Base-by-base conservation (phyloP, 177 flowering plant species). In the Tripterygium wilfordii region DNA sequence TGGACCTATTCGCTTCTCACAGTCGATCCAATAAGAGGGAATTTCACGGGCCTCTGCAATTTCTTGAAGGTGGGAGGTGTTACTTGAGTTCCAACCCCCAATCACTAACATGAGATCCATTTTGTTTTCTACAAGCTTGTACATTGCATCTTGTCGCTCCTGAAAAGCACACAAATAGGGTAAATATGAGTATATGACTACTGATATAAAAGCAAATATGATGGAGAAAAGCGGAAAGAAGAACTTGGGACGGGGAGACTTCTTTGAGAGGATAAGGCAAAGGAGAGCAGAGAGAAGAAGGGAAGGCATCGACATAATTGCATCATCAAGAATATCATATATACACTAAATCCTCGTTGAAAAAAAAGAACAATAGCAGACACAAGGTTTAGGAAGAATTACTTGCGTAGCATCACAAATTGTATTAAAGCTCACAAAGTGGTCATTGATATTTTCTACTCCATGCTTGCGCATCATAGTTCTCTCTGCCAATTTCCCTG, bases 81-180 rank as follows among this genome's bases (percentile, higher is more conserved):
- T 91, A 51, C 98, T 91, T n/a, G 98, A 91, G 71, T 88, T 85
- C 96, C 96, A 91, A 21, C 98, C 96, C 38, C 98, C 98, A 59
- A 91, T 74, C 3, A 91, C 96, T 42, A 91, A 45, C 48, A 91
- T 76, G 18, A 91, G 88, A 70, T 88, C 96, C 18, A 91, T 9
- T 44, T 81, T 65, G 28, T 82, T 79, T 32, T 88, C 84, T 38
- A 88, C 91, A 55, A 91, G 63, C 69, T 88, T 77, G 62, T 74
- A 91, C 88, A 91, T 88, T 35, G 98, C 98, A 72, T 91, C 98
- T 91, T 91, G 98, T 36, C 96, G 72, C 69, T 91, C 95, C 98
- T 91, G 72, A 24, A 60, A 58, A 55, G 41, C 15, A 23, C 41
- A 57, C 15, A 45, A 20, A n/a, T n/a, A n/a, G n/a, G n/a, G n/a